Base-by-base conservation (phyloP, 805 yeast species). In the Starmerella gropengiesseri region DNA sequence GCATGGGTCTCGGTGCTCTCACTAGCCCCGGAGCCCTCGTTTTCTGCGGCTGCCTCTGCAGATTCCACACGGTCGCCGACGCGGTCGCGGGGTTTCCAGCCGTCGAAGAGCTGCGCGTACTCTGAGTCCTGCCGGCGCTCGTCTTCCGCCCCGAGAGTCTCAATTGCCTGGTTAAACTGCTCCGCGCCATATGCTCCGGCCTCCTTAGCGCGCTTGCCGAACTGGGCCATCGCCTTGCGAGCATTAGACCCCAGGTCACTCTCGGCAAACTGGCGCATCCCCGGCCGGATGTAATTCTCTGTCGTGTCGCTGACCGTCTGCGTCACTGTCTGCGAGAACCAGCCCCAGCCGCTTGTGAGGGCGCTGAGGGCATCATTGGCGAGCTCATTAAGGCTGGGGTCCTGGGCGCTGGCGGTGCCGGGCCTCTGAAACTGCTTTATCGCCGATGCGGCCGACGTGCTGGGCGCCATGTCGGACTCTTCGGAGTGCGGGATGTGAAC, bases 151-250 rank as follows among this genome's bases (percentile, higher is more conserved):
- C 45, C 11, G 18, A 45, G 44, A 40, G 57, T 64, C 21, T 56
- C 54, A 2, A 85, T 77, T 56, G 77, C 75, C 14, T 67, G 66
- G 48, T 68, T 70, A 55, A 74, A 70, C n/a, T 79, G 77, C 50
- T 78, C 80, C 41, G 75, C 77, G 21, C 94, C 83, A 51, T 75
- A 76, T 47, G 68, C 72, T 26, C 93, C 81, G 1, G 95, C 84
- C 52, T 86, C 93, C 60, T 82, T 94, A 66, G 89, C 81, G 57
- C 78, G 85, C 59, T 83, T 94, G 37, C 96, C 95, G 65, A 89
- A 91, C 67, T 91, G 96, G 46, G 84, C 79, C 73, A 94, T 83
- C n/a, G 97, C 97, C 53, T 85, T 75, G 49, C 73, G 77, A 4
- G 97, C 91, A 57, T 85, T 94, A 43, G 64, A 67, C 19, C 93